A percentile compares a stretch with the other conserved stretches of the same genome.
Evolutionary conservation across 2,329 filamentous ascomycete species (phyloP).

Genomic region (Capronia americana): DNA sequence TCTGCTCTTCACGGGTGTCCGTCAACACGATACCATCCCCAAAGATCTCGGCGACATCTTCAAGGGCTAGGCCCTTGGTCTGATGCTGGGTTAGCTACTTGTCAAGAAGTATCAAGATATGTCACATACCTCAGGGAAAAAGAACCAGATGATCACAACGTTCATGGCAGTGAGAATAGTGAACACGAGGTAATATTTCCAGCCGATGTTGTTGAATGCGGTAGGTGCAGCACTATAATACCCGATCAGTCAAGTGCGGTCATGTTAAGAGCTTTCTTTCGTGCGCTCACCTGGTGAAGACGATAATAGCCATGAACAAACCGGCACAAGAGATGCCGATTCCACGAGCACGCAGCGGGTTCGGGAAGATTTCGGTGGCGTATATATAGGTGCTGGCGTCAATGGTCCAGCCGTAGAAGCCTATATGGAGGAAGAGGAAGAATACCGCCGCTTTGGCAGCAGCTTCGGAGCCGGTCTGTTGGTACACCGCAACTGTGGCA

Average conservation of each 20-base stretch:
- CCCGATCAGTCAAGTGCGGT: background rate
- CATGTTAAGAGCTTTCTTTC: too few relatives aligned
- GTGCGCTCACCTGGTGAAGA: too few relatives aligned
- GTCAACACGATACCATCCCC: too few relatives aligned
- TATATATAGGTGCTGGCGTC: constrained; percentile 71
- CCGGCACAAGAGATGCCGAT: constrained; percentile 21
- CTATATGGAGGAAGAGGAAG: constrained; percentile 57
- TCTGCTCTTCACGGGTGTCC: too few relatives aligned
- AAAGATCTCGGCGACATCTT: too few relatives aligned
- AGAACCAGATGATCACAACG: too few relatives aligned
- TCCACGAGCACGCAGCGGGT: constrained; percentile 73
- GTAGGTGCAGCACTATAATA: constrained; percentile 40
- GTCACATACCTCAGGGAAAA: too few relatives aligned
- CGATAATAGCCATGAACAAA: constrained; percentile 10
- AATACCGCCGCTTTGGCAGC: constrained; percentile 69
- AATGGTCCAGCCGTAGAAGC: constrained; percentile 67
- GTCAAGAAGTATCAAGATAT: too few relatives aligned
- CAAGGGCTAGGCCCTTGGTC: too few relatives aligned
- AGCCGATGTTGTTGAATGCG: constrained; percentile 44
- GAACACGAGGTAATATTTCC: constrained; percentile 44
- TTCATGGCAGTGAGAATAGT: too few relatives aligned
- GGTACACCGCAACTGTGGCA: constrained; percentile 56
- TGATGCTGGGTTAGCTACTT: too few relatives aligned
- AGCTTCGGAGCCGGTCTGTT: constrained; percentile 51
- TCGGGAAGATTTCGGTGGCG: constrained; percentile 74